Percentiles rank a stretch among this genome's conserved stretches.
Conservation (phyloP, 768 basidiomycete genomes). For the Boletus fagicola region DNA sequence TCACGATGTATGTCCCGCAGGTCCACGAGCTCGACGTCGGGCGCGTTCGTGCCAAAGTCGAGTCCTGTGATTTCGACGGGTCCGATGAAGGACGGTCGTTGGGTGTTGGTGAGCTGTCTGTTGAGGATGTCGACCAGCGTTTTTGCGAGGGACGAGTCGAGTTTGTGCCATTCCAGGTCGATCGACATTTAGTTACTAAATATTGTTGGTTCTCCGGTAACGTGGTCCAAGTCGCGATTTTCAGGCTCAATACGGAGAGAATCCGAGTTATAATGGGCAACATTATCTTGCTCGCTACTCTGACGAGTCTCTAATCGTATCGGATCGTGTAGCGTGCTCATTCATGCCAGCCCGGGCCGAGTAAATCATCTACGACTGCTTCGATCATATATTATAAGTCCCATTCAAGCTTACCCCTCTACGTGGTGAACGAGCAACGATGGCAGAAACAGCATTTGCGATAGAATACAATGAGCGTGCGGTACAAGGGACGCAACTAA, state of each 20-base stretch:
- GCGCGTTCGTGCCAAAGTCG: conserved; percentile 80
- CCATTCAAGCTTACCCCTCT: neutral
- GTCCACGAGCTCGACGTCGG: conserved; percentile 89
- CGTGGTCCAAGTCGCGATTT: conserved; percentile 1
- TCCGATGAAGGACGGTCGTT: conserved; percentile 92
- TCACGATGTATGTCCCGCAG: conserved; percentile 92
- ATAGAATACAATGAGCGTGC: conserved; percentile 1
- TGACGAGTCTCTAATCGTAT: neutral
- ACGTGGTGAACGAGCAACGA: neutral
- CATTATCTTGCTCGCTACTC: neutral
- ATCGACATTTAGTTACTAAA: conserved; percentile 65
- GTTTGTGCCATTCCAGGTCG: conserved; percentile 89
- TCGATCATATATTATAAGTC: neutral
- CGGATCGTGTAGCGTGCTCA: neutral
- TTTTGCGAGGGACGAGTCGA: conserved; percentile 69
- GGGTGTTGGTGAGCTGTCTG: conserved; percentile 63
- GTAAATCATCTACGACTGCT: neutral
- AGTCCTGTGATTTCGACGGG: conserved; percentile 84
- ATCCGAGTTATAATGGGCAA: neutral
- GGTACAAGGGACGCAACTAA: conserved; percentile 11
- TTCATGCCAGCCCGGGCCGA: neutral
- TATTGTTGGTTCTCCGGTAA: too few species aligned
- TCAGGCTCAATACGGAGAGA: neutral
- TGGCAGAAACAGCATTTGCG: neutral
- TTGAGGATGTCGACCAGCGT: conserved; percentile 76